Conservation (phyloP, 2,329 filamentous ascomycete genomes). For the Bipolaris sorokiniana region DNA sequence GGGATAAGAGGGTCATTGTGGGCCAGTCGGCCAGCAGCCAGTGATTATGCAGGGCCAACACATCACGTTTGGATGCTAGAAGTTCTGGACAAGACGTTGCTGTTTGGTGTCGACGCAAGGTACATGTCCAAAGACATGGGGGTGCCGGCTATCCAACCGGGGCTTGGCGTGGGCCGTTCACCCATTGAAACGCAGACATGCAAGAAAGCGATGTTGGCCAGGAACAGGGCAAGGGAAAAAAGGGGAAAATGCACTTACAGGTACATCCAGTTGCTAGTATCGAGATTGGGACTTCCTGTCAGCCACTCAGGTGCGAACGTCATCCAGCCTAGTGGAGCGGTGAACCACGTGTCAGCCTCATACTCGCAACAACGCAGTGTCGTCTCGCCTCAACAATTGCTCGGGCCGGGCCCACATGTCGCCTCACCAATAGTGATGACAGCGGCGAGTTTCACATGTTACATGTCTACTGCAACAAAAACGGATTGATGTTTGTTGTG, state of each 20-base stretch:
- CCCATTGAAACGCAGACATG: not conserved
- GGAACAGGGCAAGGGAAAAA: slow-evolving; percentile 1
- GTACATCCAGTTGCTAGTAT: slow-evolving; percentile 66
- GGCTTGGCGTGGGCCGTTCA: not conserved
- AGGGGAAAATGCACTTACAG: slow-evolving; percentile 46
- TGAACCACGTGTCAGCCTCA: slow-evolving; percentile 49
- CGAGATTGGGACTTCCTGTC: slow-evolving; percentile 62
- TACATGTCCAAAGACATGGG: not conserved
- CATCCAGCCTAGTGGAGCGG: slow-evolving; percentile 60
- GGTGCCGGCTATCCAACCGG: not conserved
- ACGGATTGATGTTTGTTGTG: slow-evolving; percentile 6
- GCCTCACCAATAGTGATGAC: slow-evolving; percentile 22
- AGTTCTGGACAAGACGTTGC: not conserved
- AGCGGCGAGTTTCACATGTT: slow-evolving; percentile 14
- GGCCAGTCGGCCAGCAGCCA: slow-evolving; percentile 17
- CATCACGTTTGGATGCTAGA: slow-evolving; percentile 12
- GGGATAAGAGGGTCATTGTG: slow-evolving; percentile 19
- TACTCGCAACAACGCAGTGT: slow-evolving; percentile 28
- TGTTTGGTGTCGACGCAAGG: not conserved
- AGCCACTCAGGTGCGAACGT: slow-evolving; percentile 71
- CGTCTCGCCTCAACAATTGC: slow-evolving; percentile 25
- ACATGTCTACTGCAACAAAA: slow-evolving; percentile 1
- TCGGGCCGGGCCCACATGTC: slow-evolving; percentile 28
- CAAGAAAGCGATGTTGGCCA: not conserved
- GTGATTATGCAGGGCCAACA: slow-evolving; percentile 25